Evolutionary conservation across 805 yeast species (phyloP).

Genomic region (Saturnispora saitoi): DNA sequence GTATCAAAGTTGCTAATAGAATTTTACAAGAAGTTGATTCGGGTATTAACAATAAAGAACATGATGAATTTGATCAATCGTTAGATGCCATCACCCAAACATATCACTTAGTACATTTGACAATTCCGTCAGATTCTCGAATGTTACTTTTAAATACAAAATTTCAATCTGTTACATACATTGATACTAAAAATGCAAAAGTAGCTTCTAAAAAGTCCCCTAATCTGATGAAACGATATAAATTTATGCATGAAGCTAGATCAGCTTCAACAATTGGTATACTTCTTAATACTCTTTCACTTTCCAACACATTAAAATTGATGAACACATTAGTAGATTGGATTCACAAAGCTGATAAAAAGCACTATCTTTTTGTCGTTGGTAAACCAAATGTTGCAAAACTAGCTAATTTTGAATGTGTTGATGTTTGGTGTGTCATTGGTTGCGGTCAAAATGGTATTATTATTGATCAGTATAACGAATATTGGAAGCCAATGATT

Average conservation of each 20-base stretch:
- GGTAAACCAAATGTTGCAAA: conserved; percentile 98
- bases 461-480: conserved; percentile 67
- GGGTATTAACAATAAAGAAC: conserved; percentile 10
- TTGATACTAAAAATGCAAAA: conserved; percentile 33
- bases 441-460: conserved; percentile 96
- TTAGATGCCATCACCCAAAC: conserved; percentile 30
- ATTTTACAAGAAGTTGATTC: conserved; percentile 23
- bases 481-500: conserved; percentile 81
- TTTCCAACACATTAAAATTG: conserved; percentile 62
- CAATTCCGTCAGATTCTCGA: conserved; percentile 70
- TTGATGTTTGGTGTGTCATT: conserved; percentile 88
- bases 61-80: conserved; percentile 22
- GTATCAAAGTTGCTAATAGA: conserved; percentile 25
- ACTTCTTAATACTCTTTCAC: conserved; percentile 79
- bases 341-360: conserved; percentile 72
- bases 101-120: conserved; percentile 60
- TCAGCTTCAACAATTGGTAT: conserved; percentile 90
- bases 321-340: conserved; percentile 51
- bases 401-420: conserved; percentile 88
- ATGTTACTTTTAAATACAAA: conserved; percentile 66
- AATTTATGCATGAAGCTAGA: conserved; percentile 80
- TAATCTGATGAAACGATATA: conserved; percentile 73
- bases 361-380: conserved; percentile 88
- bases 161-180: conserved; percentile 45
- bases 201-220: conserved; percentile 58